These are phyloP conservation scores for Trichoderma arundinaceum DNA, from an alignment of 2,329 filamentous ascomycete genomes.

Conservation along the genomic window DNA sequence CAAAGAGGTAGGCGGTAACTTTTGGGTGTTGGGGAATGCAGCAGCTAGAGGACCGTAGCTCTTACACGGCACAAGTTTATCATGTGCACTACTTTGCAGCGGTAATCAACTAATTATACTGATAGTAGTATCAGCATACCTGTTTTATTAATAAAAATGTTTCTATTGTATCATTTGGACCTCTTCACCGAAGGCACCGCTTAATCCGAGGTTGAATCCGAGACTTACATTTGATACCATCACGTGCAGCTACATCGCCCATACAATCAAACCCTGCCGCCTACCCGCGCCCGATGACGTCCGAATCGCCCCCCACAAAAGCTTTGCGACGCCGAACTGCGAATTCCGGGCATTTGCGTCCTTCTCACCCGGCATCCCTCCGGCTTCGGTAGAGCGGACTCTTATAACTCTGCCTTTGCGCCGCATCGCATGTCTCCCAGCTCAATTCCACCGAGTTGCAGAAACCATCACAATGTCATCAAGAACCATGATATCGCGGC, in stretches of 20 bases:
- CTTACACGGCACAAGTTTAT: no score
- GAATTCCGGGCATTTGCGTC: conserved; percentile 19
- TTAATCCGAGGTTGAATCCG: neutral
- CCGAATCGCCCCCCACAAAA: conserved; percentile 36
- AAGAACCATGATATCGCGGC: conserved; percentile 41
- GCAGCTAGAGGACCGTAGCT: no score
- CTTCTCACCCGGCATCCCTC: conserved; percentile 6
- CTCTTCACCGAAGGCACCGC: neutral
- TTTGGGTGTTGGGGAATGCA: no score
- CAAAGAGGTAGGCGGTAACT: conserved; percentile 20
- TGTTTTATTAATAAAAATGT: no score
- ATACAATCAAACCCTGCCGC: neutral
- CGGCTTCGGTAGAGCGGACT: neutral
- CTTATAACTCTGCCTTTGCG: neutral
- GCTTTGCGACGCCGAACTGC: conserved; percentile 26
- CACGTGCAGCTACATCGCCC: conserved; percentile 1
- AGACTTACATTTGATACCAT: neutral
- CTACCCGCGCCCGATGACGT: conserved; percentile 42
- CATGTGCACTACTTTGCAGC: no score
- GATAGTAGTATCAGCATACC: no score
- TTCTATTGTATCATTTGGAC: no score
- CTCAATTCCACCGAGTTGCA: neutral
- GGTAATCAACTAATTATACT: no score
- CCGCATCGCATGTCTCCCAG: neutral
- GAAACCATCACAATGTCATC: conserved; percentile 40